These are phyloP conservation scores for Trametes meyenii DNA, from an alignment of 768 basidiomycete genomes.

Conservation along the genomic window DNA sequence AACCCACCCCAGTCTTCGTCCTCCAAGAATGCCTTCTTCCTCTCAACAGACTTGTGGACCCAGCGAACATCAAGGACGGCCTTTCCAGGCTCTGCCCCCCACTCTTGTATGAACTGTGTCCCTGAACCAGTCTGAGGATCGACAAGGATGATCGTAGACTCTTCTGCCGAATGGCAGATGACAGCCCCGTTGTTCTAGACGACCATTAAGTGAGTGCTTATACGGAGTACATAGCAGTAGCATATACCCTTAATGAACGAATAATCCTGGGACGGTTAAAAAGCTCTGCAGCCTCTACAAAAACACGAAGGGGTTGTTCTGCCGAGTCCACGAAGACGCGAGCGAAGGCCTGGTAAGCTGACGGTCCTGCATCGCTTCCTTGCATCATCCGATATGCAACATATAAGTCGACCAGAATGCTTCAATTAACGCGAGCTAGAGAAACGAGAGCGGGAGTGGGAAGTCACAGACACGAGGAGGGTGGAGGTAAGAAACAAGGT, in stretches of 20 bases:
- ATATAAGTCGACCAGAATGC: no score
- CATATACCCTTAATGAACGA: slow-evolving; percentile 33
- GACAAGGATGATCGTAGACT: slow-evolving; percentile 62
- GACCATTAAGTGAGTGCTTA: not conserved
- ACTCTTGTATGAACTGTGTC: slow-evolving; percentile 58
- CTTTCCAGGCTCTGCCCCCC: slow-evolving; percentile 51
- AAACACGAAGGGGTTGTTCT: slow-evolving; percentile 47
- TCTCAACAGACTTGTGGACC: slow-evolving; percentile 49
- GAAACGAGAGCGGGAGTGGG: no score
- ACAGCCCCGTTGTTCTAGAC: slow-evolving; percentile 57
- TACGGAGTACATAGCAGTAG: not conserved
- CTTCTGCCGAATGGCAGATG: slow-evolving; percentile 51
- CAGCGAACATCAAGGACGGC: slow-evolving; percentile 57
- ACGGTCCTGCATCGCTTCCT: not conserved
- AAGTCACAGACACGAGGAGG: no score
- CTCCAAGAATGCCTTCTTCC: slow-evolving; percentile 47
- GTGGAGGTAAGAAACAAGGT: no score
- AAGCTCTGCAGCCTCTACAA: slow-evolving; percentile 60
- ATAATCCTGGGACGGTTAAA: slow-evolving; percentile 52
- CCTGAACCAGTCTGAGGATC: slow-evolving; percentile 56
- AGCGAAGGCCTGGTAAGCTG: slow-evolving; percentile 2
- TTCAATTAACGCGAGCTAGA: no score
- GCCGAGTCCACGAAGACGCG: slow-evolving; percentile 6
- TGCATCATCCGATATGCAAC: not conserved
- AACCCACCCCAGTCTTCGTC: slow-evolving; percentile 40